These are phyloP conservation scores for Terana coerulea DNA, from an alignment of 768 basidiomycete species.

Conservation along the genomic window DNA sequence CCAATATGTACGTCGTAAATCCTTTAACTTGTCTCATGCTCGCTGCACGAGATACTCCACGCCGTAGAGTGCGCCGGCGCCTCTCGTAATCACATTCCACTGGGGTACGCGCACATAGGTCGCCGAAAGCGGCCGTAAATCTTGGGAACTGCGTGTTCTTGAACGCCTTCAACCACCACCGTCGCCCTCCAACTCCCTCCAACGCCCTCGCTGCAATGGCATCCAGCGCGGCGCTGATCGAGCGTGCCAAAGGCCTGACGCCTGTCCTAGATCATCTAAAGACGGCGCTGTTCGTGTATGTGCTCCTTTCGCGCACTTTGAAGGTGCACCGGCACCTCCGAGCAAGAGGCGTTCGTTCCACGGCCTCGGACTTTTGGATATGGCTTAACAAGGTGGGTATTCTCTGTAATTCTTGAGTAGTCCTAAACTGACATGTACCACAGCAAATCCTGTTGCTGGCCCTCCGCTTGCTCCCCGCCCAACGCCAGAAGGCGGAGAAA, in stretches of 20 bases:
- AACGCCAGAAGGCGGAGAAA: constrained; percentile 51
- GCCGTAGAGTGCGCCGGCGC: too few relatives aligned
- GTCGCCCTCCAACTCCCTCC: background rate
- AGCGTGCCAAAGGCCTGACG: background rate
- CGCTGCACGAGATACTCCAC: too few relatives aligned
- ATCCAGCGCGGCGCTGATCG: background rate
- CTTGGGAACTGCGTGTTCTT: background rate
- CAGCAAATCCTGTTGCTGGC: constrained; percentile 55
- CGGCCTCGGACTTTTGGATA: constrained; percentile 48
- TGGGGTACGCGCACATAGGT: too few relatives aligned
- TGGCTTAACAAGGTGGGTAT: constrained; percentile 49
- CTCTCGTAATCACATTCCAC: too few relatives aligned
- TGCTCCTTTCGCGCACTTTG: constrained; percentile 46
- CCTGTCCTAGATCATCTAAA: constrained; percentile 43
- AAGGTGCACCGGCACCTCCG: constrained; percentile 59
- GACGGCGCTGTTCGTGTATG: constrained; percentile 54
- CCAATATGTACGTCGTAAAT: too few relatives aligned
- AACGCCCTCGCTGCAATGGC: background rate
- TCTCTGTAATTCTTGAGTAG: background rate
- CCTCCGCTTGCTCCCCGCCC: constrained; percentile 54
- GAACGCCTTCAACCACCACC: background rate
- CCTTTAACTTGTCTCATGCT: too few relatives aligned
- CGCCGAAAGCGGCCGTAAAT: constrained; percentile 1
- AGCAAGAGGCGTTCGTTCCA: constrained; percentile 53
- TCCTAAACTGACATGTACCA: constrained; percentile 1